Base-by-base conservation (phyloP, 2,329 filamentous ascomycete species). In the Furcasterigmium furcatum region DNA sequence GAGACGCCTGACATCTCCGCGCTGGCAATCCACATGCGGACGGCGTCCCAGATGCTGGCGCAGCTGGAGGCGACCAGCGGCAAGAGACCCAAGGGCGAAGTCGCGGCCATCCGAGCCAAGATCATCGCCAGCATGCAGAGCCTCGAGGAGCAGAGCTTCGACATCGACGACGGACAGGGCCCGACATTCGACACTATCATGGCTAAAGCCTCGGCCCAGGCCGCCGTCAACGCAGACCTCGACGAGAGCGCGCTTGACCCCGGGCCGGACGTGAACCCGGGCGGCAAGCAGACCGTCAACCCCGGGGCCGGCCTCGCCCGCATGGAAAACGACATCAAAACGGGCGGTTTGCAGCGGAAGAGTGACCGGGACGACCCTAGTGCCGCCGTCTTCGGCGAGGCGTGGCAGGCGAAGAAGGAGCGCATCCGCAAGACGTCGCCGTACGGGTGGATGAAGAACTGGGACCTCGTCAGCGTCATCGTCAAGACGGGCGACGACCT, bases 111-210 rank as follows among this genome's bases (percentile, higher is more conserved):
- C 62, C 79, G 89, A 55, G 84, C 87, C 34, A 91, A 89, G 66
- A 94, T 94, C 52, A 94, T 94, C 56, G 88, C 88, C 3, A 92
- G 88, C 63, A 94, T 94, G 89, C 88, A 94, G 62, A 90, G 79
- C 53, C 69, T 94, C 9, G 88, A 94, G 63, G 89, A 94, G 63
- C 86, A 92, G 62, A 91, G 84, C 60, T 94, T 94, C 56, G 83
- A 90, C 41, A 68, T 81, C 3, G 87, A 91, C 51, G 87, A 91
- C 41, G 71, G 72, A n/a, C 77, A 82, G 48, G 77, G 81, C 0
- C 86, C 88, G 16, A 91, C 85, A 0, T 92, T 94, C 54, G 88
- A 92, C 55, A 82, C 80, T 46, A 92, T 94, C 58, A 90, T 94
- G 66, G 86, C 86, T 20, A 87, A 87, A 58, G 77, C 84, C 12